Evolutionary conservation across 371 early-diverging fungal species (phyloP).

Genomic region (Apophysomyces elegans): DNA sequence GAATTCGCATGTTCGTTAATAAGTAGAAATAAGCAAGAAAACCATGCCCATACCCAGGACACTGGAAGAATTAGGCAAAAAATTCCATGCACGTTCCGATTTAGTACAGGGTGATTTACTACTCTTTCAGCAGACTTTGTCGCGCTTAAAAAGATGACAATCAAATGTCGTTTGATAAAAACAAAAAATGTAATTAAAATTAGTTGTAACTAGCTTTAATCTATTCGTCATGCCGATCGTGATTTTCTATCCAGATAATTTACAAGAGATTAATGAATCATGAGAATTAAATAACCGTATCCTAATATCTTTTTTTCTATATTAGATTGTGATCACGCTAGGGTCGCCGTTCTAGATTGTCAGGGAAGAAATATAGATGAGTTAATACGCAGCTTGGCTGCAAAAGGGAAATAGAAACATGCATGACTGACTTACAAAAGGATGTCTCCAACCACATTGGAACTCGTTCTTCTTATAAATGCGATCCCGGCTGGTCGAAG

Average conservation of each 20-base stretch:
- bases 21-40: no score
- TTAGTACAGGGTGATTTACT: no score
- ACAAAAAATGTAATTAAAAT: neutral
- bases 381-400: neutral
- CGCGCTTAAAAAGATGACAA: neutral
- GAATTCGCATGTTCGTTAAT: no score
- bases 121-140: no score
- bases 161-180: neutral
- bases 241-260: neutral
- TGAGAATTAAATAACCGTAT: constrained; percentile 5
- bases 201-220: neutral
- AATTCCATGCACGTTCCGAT: no score
- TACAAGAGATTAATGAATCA: neutral
- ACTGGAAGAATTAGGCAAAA: no score
- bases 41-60: no score
- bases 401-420: neutral
- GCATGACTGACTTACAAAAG: constrained; percentile 55
- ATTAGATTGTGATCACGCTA: constrained; percentile 33
- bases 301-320: neutral
- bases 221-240: constrained; percentile 2
- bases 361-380: no score
- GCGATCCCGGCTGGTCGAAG: constrained; percentile 61
- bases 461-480: constrained; percentile 60
- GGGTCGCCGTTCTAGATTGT: constrained; percentile 44
- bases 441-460: constrained; percentile 71